Base-by-base conservation (phyloP, 148 eudicot genomes). In the Gaultheria prostrata region DNA sequence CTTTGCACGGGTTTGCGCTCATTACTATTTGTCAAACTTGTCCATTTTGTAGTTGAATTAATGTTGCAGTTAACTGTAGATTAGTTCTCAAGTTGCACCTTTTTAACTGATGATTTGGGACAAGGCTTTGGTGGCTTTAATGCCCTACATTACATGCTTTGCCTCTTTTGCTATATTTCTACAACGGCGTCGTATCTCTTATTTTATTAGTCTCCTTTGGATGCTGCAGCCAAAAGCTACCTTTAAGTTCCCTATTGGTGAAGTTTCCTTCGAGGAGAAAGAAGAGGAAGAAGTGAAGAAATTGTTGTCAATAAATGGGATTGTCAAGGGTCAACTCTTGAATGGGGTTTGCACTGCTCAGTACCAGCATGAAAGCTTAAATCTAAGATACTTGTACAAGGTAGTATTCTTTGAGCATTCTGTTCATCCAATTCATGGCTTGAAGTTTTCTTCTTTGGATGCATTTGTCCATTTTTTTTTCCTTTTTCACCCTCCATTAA, bases 181-280 rank as follows among this genome's bases (percentile, higher is more conserved):
- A 20, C 51, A n/a, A 61, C n/a, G 0, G 63, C 18, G 24, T 82
- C n/a, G 20, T 70, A 70, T 45, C 83, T 11, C 61, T n/a, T 18
- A 73, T 84, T 77, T 11, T 80, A 56, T 80, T 72, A 48, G 57
- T 81, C 67, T 26, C 54, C 43, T 71, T 84, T 71, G 83, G 83
- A 13, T 86, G 83, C 83, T 92, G 90, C 93, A 97, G 97, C 98
- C 99, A 67, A 94, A 76, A 85, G 95, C 99, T 88, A 90, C 95
- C 80, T 80, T 97, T 12, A 90, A 78, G 85, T 94, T 97, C 73
- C 99, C 99, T 10, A 83, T 83, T 61, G 99, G 97, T 78, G 93
- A 97, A 88, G 93, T 97, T 78, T 91, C 98, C 50, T 77, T 97
- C 21, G 95, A 91, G 79, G 97, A 97, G 89, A 93, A 82, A 89